Evolutionary conservation across 768 basidiomycete genomes (phyloP), one percentile per base, ranked within the genome.

Genomic region (Mycena rebaudengoi): DNA sequence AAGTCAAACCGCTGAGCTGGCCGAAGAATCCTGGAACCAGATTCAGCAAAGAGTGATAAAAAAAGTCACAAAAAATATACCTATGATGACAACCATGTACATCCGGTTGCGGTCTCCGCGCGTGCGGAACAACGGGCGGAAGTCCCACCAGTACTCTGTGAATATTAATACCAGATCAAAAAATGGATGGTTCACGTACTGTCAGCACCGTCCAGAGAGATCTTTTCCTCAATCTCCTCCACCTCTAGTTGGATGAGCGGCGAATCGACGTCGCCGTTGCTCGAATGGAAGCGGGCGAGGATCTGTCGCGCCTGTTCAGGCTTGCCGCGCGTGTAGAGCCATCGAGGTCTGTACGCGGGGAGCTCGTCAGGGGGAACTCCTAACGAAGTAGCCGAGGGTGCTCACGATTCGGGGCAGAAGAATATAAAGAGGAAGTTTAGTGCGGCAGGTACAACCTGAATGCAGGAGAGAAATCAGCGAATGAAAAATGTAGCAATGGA

Each of bases 131-230:
- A 86, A 70, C 12, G 81, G 79, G 39, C 83, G 73, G 76, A 85
- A 86, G 69, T 86, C 85, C 85, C 85, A 88, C 79, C 81, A 86
- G 30, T 72, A 71, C 64, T 83, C 83, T 82, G 55, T 4, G 37
- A 12, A 16, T 25, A 28, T 23, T 30, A 37, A 48, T 29, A n/a
- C 7, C 5, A 28, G 12, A 50, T 23, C 32, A 33, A 14, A 21
- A n/a, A 33, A 14, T 6, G 10, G 11, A n/a, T 23, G 2, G n/a
- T 4, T 21, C 4, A 73, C 80, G 40, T 58, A 84, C 81, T 83
- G 68, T 82, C 82, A 21, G 67, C 75, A 13, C 83, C 85, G 52
- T 82, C 78, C 26, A 86, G 67, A 11, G 75, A 68, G 56, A 87
- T 81, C 63, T 79, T 80, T 69, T 85, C 85, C 59, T 83, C 79